phyloP scores from a whole-genome alignment of 139 green algal genomes.

The Mychonastes homosphaera region DNA sequence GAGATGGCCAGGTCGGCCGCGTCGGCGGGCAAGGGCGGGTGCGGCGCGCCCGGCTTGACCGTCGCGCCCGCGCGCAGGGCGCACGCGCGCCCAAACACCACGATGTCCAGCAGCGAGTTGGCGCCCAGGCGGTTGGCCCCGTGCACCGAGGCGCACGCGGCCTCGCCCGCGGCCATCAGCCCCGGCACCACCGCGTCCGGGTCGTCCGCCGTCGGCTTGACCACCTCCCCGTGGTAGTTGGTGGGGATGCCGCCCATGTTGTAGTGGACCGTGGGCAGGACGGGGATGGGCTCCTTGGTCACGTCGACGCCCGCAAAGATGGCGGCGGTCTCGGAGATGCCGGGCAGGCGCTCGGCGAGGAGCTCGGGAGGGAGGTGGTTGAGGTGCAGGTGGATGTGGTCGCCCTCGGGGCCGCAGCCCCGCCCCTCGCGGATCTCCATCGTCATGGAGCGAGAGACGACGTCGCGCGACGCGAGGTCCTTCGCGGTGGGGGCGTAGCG shows the following conservation, averaged over 20 bases:
- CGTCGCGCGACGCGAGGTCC: slow-evolving; percentile 94
- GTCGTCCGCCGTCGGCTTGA: slow-evolving; percentile 41
- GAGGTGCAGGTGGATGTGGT: slow-evolving; percentile 99
- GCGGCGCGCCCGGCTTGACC: slow-evolving; percentile 70
- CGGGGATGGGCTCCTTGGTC: slow-evolving; percentile 93
- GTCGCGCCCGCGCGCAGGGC: slow-evolving; percentile 64
- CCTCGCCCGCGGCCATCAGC: slow-evolving; percentile 90
- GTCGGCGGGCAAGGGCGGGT: slow-evolving; percentile 57
- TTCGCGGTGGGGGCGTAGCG: slow-evolving; percentile 95
- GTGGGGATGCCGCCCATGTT: slow-evolving; percentile 99
- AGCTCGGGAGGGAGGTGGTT: slow-evolving; percentile 96
- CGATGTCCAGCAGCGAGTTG: slow-evolving; percentile 98
- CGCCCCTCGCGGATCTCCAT: slow-evolving; percentile 89
- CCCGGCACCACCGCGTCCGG: slow-evolving; percentile 82
- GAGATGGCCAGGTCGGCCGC: slow-evolving; percentile 66
- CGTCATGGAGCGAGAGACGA: slow-evolving; percentile 90
- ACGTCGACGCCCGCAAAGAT: slow-evolving; percentile 98
- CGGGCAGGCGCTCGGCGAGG: slow-evolving; percentile 90
- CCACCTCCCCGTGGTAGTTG: slow-evolving; percentile 84
- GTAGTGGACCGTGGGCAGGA: slow-evolving; percentile 98
- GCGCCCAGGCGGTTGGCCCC: slow-evolving; percentile 97
- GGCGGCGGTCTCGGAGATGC: slow-evolving; percentile 94
- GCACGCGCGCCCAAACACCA: slow-evolving; percentile 96
- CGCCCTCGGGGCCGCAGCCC: slow-evolving; percentile 63
- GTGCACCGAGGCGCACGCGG: slow-evolving; percentile 87